Conservation (phyloP, 1,139 yeast species). For the Geotrichum cucujoidarum region DNA sequence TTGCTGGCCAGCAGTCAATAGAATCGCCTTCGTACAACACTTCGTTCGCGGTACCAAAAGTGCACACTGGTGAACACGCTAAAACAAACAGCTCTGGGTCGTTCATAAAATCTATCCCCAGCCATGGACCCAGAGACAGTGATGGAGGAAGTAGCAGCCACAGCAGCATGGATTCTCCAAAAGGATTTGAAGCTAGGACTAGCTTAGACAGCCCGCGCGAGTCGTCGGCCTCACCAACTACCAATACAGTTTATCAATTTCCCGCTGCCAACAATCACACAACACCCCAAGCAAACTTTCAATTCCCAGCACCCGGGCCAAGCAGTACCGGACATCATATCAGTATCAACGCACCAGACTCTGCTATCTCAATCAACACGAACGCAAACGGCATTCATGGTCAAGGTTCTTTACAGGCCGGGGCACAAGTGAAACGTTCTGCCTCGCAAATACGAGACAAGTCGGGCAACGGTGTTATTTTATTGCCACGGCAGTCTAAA, state of each 20-base stretch:
- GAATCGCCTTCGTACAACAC: not conserved
- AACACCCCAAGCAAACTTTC: too few species aligned
- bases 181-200: not conserved
- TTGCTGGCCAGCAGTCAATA: not conserved
- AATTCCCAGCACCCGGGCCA: too few species aligned
- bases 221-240: conserved; percentile 3
- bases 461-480: conserved; percentile 12
- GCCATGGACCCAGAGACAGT: not conserved
- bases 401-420: too few species aligned
- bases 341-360: too few species aligned
- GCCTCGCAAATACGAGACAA: not conserved
- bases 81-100: not conserved
- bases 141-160: not conserved
- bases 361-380: too few species aligned
- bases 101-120: not conserved
- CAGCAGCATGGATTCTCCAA: not conserved
- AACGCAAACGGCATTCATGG: too few species aligned
- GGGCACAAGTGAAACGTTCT: not conserved
- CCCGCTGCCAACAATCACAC: too few species aligned
- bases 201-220: not conserved
- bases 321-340: too few species aligned
- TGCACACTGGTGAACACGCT: not conserved
- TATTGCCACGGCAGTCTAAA: conserved; percentile 13
- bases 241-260: too few species aligned
- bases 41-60: not conserved